Evolutionary conservation across 208 protist species (phyloP), one percentile per base, ranked within the genome.

Genomic region (Borovskyia barvae): DNA sequence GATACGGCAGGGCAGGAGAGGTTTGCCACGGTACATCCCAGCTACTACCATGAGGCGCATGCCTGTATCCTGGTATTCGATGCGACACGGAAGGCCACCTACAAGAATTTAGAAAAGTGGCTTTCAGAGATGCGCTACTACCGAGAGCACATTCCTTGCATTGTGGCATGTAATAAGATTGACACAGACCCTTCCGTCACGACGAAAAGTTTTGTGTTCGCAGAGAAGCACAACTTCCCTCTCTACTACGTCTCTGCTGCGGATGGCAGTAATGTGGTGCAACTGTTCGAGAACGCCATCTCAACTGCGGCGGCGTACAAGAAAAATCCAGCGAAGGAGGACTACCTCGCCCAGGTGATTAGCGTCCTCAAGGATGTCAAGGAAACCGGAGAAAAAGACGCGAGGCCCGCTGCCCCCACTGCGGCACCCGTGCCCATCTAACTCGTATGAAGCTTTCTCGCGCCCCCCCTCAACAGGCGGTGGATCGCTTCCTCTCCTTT

Each of bases 151-250:
- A 97, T 98, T 30, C 96, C 95, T 19, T 93, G 81, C 62, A 82
- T 97, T 35, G 88, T 97, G 15, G 91, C 95, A 6, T 96, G 90
- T 42, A 98, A 98, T 62, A 98, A 98, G 75, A 97, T 98, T 58
- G 96, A 98, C 66, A 86, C 85, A 17, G 81, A 97, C 57, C 79
- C 81, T 5, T 59, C 67, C 0, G 87, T 97, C 20, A 88, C 84
- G n/a, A 76, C 76, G 15, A 96, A 89, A 43, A 61, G 64, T n/a
- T 98, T 97, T 63, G 92, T 88, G 22, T 98, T 98, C 64, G 80
- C 93, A 2, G 81, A 85, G 12, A 97, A 97, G 66, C 85, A 97
- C 62, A 77, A 83, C 41, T 79, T 98, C 46, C 86, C 92, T 1
- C 77, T 98, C 9, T 82, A 95, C 56, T 98, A 96, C 79, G 94